phyloP scores from a whole-genome alignment of 495 filamentous ascomycete species.

The Bryoglossum gracile region DNA sequence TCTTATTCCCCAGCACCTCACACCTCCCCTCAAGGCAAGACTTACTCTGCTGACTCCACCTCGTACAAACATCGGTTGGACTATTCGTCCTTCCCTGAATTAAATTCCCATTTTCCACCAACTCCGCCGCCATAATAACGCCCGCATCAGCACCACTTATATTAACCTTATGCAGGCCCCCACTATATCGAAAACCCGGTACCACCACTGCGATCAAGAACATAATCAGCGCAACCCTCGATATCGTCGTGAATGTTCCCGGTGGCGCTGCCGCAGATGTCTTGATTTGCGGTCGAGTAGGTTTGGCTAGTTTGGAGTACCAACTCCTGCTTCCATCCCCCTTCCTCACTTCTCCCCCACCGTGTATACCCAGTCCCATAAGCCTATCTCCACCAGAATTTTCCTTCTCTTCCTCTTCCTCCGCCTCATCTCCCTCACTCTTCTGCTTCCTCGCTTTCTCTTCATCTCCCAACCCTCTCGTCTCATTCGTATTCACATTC shows the following conservation, averaged over 20 bases:
- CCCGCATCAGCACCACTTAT: slow-evolving; percentile 38
- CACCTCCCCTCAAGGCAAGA: no score
- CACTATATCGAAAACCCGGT: slow-evolving; percentile 34
- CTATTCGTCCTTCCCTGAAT: slow-evolving; percentile 36
- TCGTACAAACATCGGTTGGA: slow-evolving; percentile 51
- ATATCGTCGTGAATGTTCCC: slow-evolving; percentile 30
- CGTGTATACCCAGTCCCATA: neutral
- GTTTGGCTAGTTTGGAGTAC: slow-evolving; percentile 12
- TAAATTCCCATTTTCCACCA: slow-evolving; percentile 18
- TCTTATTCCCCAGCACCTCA: neutral
- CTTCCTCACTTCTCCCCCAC: no score
- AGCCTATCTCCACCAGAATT: no score
- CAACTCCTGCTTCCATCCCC: no score
- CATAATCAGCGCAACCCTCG: slow-evolving; percentile 40
- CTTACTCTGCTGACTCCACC: slow-evolving; percentile 65
- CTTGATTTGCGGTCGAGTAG: slow-evolving; percentile 32
- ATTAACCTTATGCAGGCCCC: slow-evolving; percentile 25
- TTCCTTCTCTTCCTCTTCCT: slow-evolving; percentile 6
- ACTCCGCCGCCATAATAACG: slow-evolving; percentile 28
- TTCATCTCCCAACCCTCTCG: slow-evolving; percentile 12
- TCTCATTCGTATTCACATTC: no score
- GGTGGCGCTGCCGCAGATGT: slow-evolving; percentile 34
- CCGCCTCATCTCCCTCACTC: slow-evolving; percentile 4
- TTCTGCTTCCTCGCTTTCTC: neutral
- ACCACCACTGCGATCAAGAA: slow-evolving; percentile 47